Evolutionary conservation across 768 basidiomycete genomes (phyloP).

Genomic region (Candolleomyces aberdarensis): DNA sequence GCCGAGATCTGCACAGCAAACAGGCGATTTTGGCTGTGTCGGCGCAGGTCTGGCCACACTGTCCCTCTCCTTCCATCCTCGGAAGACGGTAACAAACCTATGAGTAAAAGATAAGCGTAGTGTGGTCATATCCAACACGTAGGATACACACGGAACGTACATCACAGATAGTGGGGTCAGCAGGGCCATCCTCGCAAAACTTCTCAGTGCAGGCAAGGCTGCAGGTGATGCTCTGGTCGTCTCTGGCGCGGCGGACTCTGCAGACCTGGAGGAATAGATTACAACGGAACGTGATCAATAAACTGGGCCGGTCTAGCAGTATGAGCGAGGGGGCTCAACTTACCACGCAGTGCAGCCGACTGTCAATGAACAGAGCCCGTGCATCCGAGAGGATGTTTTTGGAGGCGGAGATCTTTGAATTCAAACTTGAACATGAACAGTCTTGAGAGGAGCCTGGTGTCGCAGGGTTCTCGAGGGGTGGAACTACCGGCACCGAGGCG

Average conservation of each 20-base stretch:
- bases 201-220: conserved; percentile 22
- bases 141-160: conserved; percentile 11
- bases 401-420: too few species aligned
- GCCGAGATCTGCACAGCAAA: conserved; percentile 24
- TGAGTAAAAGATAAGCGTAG: background rate
- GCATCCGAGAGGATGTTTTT: too few species aligned
- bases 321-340: too few species aligned
- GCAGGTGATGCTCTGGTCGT: conserved; percentile 20
- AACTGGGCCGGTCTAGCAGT: too few species aligned
- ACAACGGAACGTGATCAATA: too few species aligned
- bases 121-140: too few species aligned
- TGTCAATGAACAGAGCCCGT: too few species aligned
- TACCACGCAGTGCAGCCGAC: too few species aligned
- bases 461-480: too few species aligned
- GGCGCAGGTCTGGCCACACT: conserved; percentile 21
- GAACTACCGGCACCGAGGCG: too few species aligned
- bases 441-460: too few species aligned
- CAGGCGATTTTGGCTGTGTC: conserved; percentile 23
- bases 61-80: conserved; percentile 17
- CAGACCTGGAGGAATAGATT: background rate
- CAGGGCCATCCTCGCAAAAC: conserved; percentile 14
- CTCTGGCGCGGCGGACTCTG: conserved; percentile 11
- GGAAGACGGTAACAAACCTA: conserved; percentile 27
- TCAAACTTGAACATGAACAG: too few species aligned
- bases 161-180: conserved; percentile 21